Conservation (phyloP, 805 yeast genomes). For the Dipodascus albidus region DNA sequence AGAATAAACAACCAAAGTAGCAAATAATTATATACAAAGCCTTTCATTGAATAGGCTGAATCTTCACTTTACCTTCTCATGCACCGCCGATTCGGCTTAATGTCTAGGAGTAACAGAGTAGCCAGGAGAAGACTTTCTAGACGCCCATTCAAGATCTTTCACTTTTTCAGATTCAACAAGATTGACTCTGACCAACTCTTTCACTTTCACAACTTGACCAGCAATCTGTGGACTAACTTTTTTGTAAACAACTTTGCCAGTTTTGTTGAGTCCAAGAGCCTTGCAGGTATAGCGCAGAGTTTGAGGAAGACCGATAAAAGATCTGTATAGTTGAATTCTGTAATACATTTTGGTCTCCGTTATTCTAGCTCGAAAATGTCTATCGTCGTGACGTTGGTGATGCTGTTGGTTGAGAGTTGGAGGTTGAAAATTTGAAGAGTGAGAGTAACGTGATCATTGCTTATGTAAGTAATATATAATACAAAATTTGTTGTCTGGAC, state of each 20-base stretch:
- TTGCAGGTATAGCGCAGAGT: slow-evolving; percentile 50
- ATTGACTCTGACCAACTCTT: slow-evolving; percentile 79
- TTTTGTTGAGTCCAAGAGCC: slow-evolving; percentile 62
- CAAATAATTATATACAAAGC: neutral
- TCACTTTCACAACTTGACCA: slow-evolving; percentile 70
- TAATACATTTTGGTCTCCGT: neutral
- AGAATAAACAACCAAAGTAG: neutral
- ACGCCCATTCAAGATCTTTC: slow-evolving; percentile 30
- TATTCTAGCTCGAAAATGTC: neutral
- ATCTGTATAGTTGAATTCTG: slow-evolving; percentile 30
- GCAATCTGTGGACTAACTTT: slow-evolving; percentile 69
- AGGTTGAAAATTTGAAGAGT: neutral
- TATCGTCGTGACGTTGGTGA: neutral
- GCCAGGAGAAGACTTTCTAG: neutral
- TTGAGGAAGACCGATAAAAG: slow-evolving; percentile 78
- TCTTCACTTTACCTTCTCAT: no score
- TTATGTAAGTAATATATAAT: no score
- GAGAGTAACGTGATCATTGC: no score
- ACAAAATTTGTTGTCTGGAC: no score
- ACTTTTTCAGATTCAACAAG: slow-evolving; percentile 45
- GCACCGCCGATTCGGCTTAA: no score
- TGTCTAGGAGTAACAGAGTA: neutral
- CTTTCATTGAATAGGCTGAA: no score
- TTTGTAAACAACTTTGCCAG: slow-evolving; percentile 67
- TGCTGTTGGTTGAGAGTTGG: neutral